Conservation (phyloP, 768 basidiomycete genomes). For the Asterophora lycoperdoides region DNA sequence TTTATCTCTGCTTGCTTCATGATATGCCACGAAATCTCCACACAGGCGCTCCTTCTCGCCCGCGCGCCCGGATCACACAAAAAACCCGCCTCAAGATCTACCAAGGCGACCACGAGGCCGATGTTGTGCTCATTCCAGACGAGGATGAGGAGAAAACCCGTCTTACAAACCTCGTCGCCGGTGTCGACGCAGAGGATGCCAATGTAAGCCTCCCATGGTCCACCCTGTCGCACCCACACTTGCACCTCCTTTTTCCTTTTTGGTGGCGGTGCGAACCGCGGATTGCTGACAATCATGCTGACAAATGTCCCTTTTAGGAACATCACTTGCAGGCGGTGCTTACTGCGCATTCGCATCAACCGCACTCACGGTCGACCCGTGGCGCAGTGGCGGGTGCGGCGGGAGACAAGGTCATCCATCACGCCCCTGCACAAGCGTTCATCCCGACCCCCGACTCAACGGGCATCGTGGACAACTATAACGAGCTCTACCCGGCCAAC, state of each 20-base stretch:
- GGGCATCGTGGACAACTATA: slow-evolving; percentile 74
- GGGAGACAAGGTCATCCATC: slow-evolving; percentile 18
- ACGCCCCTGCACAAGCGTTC: slow-evolving; percentile 51
- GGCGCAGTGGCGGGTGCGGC: slow-evolving; percentile 31
- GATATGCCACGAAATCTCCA: slow-evolving; percentile 84
- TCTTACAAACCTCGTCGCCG: slow-evolving; percentile 70
- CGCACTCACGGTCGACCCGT: slow-evolving; percentile 27
- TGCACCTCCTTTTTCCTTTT: slow-evolving; percentile 37
- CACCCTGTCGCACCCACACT: slow-evolving; percentile 24
- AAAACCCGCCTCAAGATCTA: slow-evolving; percentile 86
- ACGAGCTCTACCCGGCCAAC: slow-evolving; percentile 63
- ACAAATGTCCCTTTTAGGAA: slow-evolving; percentile 41
- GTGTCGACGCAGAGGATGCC: slow-evolving; percentile 90
- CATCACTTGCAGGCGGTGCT: slow-evolving; percentile 51
- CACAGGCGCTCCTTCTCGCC: slow-evolving; percentile 71
- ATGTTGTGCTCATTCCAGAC: slow-evolving; percentile 76
- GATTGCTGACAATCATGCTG: slow-evolving; percentile 43
- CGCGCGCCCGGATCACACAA: slow-evolving; percentile 89
- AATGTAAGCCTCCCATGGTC: slow-evolving; percentile 62
- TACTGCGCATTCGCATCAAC: slow-evolving; percentile 37
- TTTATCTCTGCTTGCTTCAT: slow-evolving; percentile 52
- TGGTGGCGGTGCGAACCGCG: slow-evolving; percentile 49
- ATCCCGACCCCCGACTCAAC: slow-evolving; percentile 94
- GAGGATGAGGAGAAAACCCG: slow-evolving; percentile 83
- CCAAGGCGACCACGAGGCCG: slow-evolving; percentile 77